Evolutionary conservation across 345 rosid genomes (phyloP).

Genomic region (Luvunga scandens): DNA sequence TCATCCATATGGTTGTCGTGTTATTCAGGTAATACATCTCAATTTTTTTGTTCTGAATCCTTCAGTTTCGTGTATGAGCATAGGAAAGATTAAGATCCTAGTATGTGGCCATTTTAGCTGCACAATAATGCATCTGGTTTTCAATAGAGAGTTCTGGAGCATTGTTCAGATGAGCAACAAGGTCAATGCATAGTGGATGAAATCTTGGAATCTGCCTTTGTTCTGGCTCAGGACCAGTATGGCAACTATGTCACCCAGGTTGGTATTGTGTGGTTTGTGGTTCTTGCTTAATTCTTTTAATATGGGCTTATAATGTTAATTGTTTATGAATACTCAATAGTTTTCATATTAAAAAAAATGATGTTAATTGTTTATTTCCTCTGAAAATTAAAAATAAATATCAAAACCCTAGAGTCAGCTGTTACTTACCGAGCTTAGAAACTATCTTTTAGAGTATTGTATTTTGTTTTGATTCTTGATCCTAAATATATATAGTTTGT

Average conservation of each 20-base stretch:
- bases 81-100: background rate
- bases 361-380: background rate
- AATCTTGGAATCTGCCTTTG: constrained; percentile 73
- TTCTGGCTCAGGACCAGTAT: constrained; percentile 94
- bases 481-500: background rate
- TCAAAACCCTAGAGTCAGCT: background rate
- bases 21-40: constrained; percentile 65
- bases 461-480: background rate
- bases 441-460: background rate
- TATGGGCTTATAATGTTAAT: background rate
- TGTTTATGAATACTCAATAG: background rate
- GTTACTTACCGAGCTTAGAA: background rate
- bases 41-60: constrained; percentile 7
- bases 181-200: constrained; percentile 83
- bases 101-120: background rate
- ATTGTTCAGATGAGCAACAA: constrained; percentile 72
- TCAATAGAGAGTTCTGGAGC: constrained; percentile 88
- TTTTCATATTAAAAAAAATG: too few relatives aligned
- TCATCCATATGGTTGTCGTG: constrained; percentile 99
- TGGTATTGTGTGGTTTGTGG: constrained; percentile 9
- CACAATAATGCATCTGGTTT: constrained; percentile 20
- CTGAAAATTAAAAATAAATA: background rate
- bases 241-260: constrained; percentile 99
- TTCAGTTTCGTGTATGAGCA: background rate
- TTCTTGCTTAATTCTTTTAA: constrained; percentile 9